Conservation (phyloP, 1,139 yeast genomes). For the Lodderomyces pseudojiufengensis region DNA sequence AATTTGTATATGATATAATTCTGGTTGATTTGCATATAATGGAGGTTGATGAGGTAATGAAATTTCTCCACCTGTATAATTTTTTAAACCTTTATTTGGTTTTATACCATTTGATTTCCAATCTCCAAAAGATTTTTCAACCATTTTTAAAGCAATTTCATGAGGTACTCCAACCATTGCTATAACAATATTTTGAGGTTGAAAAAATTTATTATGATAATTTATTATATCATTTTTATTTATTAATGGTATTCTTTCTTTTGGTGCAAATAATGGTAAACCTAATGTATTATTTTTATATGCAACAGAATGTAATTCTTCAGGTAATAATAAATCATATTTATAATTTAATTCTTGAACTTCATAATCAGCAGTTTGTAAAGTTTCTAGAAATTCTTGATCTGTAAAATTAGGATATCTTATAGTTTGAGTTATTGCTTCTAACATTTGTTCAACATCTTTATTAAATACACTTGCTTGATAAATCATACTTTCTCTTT, state of each 20-base stretch:
- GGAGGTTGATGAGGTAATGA: conserved; percentile 70
- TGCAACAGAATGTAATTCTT: conserved; percentile 80
- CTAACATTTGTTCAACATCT: conserved; percentile 82
- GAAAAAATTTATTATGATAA: conserved; percentile 66
- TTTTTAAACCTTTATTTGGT: conserved; percentile 44
- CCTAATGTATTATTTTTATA: conserved; percentile 74
- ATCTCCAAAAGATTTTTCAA: conserved; percentile 61
- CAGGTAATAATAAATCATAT: conserved; percentile 87
- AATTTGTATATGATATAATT: conserved; percentile 79
- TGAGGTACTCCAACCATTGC: conserved; percentile 88
- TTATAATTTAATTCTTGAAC: conserved; percentile 76
- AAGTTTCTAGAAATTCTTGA: conserved; percentile 71
- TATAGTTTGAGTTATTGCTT: conserved; percentile 76
- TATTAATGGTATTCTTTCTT: conserved; percentile 58
- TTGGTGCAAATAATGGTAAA: conserved; percentile 79
- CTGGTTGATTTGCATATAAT: conserved; percentile 67
- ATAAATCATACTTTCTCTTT: conserved; percentile 87
- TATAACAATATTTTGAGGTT: conserved; percentile 79
- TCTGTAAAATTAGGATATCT: conserved; percentile 63
- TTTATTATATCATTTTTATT: conserved; percentile 50
- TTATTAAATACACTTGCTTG: conserved; percentile 91
- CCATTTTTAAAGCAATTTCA: conserved; percentile 61
- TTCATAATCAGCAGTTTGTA: conserved; percentile 75
- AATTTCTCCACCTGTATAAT: conserved; percentile 75
- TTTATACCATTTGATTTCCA: conserved; percentile 35